Base-by-base conservation (phyloP, 2,329 filamentous ascomycete species). In the Penicillium sp. region DNA sequence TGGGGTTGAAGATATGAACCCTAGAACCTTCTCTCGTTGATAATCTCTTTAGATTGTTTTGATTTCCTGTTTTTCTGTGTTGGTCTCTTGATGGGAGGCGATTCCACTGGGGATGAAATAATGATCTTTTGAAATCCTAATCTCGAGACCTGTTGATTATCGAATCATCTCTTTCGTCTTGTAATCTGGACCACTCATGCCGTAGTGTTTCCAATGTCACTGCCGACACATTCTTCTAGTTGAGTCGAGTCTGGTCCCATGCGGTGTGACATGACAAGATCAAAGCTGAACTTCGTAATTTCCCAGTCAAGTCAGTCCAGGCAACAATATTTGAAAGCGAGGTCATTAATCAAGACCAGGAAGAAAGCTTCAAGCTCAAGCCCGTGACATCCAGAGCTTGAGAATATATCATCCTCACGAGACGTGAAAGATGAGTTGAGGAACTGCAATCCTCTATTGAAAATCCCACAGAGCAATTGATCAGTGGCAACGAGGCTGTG, bases 31-130 rank as follows among this genome's bases (percentile, higher is more conserved):
- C 18, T 46, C 45, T 37, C 31, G 27, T 18, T 40, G 18, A n/a
- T 15, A 8, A 12, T 20, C 18, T 49, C 22, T 11, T 23, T 49
- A 49, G 46, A 49, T 49, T 49, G 31, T 40, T 14, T 31, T 37
- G 33, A 23, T 49, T 49, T 40, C 46, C 31, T 49, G 46, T 49
- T 49, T 48, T 22, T 48, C n/a, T 48, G 29, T 12, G 29, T 31
- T 31, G 29, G 14, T 49, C 33, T 37, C 33, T 27, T 40, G 27
- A 49, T 27, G 22, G n/a, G 43, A 27, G 23, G 8, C 20, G 8
- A 40, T 40, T 22, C 14, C 14, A 12, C 31, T 27, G n/a, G 26
- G 18, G 43, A 25, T 45, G 26, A 18, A 43, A 29, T 26, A 45
- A 45, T 26, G 43, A 18, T 45, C 43, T 45, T 45, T 9, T 18